A percentile compares a stretch with the other conserved stretches of the same genome.
Conservation (phyloP, 345 rosid genomes). For the Pelargonium nanum region DNA sequence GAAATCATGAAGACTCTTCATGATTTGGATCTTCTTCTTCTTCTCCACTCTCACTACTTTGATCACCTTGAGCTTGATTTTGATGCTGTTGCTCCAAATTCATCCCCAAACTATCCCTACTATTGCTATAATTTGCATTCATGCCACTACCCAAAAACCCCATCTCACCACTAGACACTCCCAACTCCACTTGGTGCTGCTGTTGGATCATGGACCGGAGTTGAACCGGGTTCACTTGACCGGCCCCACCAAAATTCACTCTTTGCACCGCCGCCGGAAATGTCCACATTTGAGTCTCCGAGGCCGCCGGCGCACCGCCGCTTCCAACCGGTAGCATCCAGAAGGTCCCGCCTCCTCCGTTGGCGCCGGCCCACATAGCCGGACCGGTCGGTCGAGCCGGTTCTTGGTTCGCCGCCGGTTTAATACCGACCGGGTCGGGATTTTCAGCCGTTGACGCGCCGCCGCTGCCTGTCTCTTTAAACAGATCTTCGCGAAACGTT, state of each 20-base stretch:
- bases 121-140: constrained; percentile 9
- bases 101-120: constrained; percentile 47
- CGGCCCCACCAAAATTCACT: constrained; percentile 37
- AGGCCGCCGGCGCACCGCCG: constrained; percentile 17
- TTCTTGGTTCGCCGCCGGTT: constrained; percentile 42
- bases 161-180: constrained; percentile 37
- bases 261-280: constrained; percentile 28
- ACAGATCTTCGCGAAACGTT: constrained; percentile 54
- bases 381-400: constrained; percentile 23
- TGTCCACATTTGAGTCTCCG: constrained; percentile 59
- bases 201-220: constrained; percentile 62
- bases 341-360: constrained; percentile 59
- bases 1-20: too few species aligned
- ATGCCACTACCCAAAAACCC: constrained; percentile 34
- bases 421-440: constrained; percentile 18
- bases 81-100: constrained; percentile 36
- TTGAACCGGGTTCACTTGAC: constrained; percentile 44
- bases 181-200: constrained; percentile 60
- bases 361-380: constrained; percentile 72
- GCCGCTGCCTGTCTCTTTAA: constrained; percentile 25
- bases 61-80: too few species aligned
- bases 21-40: too few species aligned
- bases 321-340: constrained; percentile 72
- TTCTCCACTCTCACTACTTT: too few species aligned
- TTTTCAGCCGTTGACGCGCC: constrained; percentile 14